These are phyloP conservation scores for Leishmania guyanensis DNA, from an alignment of 208 protist genomes.

Conservation along the genomic window DNA sequence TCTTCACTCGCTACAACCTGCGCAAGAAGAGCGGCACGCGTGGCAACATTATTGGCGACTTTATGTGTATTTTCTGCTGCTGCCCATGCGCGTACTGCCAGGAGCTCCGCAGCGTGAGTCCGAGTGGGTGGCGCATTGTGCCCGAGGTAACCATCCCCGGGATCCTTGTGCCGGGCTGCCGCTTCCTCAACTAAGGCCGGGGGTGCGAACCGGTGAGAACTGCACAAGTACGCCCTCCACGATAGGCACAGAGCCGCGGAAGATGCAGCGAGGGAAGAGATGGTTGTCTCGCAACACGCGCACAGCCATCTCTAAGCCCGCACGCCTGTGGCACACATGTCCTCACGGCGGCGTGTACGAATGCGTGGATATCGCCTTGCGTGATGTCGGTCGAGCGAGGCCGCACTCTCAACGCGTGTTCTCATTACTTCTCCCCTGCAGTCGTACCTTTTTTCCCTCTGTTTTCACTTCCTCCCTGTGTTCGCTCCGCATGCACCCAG, in stretches of 20 bases:
- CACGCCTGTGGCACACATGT: not conserved
- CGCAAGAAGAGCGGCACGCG: constrained; percentile 68
- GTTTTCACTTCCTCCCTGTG: no score
- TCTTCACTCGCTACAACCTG: constrained; percentile 87
- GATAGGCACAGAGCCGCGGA: not conserved
- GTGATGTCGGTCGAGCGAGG: no score
- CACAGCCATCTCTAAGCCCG: not conserved
- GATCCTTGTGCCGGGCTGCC: constrained; percentile 51
- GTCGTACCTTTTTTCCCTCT: no score
- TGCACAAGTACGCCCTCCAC: not conserved
- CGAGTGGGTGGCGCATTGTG: constrained; percentile 61
- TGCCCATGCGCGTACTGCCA: constrained; percentile 74
- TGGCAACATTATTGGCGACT: constrained; percentile 84
- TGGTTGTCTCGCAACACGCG: not conserved
- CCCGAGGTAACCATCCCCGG: constrained; percentile 46
- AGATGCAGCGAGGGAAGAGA: not conserved
- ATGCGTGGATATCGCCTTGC: no score
- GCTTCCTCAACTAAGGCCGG: constrained; percentile 47
- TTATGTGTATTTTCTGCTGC: constrained; percentile 68
- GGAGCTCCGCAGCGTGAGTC: constrained; percentile 66
- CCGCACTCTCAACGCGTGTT: no score
- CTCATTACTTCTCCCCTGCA: no score
- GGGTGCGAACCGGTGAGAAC: not conserved
- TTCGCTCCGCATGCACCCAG: no score
- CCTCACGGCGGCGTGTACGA: no score